Evolutionary conservation across 2,329 filamentous ascomycete species (phyloP), one percentile per base, ranked within the genome.

Genomic region (Ceratocystis destructans): DNA sequence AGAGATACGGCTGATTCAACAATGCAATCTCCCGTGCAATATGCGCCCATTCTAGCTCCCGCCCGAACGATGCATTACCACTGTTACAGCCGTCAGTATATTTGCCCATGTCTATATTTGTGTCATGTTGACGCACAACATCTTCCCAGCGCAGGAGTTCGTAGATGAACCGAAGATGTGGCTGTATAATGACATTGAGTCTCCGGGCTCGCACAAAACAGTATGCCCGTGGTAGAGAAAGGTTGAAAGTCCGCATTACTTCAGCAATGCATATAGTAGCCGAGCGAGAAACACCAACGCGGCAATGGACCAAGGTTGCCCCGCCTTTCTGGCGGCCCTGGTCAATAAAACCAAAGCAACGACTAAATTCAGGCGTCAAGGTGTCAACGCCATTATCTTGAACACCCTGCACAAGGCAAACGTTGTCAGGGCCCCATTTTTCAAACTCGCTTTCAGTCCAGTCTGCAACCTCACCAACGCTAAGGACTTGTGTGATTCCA

Each of bases 251-350:
- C 45, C 87, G 86, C 94, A 99, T 99, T 45, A 97, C 90, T 75
- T 97, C 92, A n/a, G 94, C 94, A 72, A 99, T 99, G 74, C 94
- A 97, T 69, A 99, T 96, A 1, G 93, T 99, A 12, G 94, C 94
- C 69, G 90, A 96, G 64, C 94, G 85, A 63, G 92, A 96, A 65
- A 99, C 94, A 61, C 94, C 94, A 6, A 99, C 94, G 20, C 94
- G 87, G 74, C 94, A 99, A 74, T 99, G 94, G 17, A 99, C 94
- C 66, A 99, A 81, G 0, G 94, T 97, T 28, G 93, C 90, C 3
- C 84, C 89, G 37, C 88, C 87, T 55, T 88, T 87, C 46, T 77
- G 77, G 73, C 87, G 89, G 45, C 93, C 92, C 70, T 86, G 85
- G 70, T 90, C 94, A 74, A 99, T 96, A 72, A 97, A 99, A 33